Evolutionary conservation across 2,329 filamentous ascomycete genomes (phyloP).

Genomic region (Leptosphaerulina australis): DNA sequence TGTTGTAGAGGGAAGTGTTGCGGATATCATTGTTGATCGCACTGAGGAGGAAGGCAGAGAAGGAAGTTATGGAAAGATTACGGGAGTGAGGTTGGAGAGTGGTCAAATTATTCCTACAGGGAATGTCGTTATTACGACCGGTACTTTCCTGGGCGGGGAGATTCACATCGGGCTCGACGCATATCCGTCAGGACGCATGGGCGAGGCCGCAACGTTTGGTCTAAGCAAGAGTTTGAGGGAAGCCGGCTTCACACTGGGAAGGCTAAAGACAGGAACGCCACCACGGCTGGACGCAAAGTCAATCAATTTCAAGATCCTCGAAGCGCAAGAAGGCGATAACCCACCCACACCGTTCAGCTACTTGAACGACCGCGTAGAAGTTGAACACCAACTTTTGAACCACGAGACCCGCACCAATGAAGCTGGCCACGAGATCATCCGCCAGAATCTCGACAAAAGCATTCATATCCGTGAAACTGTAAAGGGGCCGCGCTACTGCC

Average conservation of each 20-base stretch:
- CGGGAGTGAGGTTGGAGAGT: slow-evolving; percentile 83
- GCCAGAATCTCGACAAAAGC: slow-evolving; percentile 90
- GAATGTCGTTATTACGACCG: slow-evolving; percentile 91
- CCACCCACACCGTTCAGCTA: slow-evolving; percentile 92
- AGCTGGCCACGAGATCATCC: slow-evolving; percentile 79
- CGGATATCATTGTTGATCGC: slow-evolving; percentile 81
- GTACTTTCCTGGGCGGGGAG: slow-evolving; percentile 92
- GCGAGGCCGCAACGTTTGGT: slow-evolving; percentile 90
- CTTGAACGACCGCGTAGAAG: slow-evolving; percentile 76
- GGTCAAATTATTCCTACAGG: slow-evolving; percentile 81
- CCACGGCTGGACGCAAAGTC: slow-evolving; percentile 81
- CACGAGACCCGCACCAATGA: slow-evolving; percentile 87
- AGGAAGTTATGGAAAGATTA: slow-evolving; percentile 72
- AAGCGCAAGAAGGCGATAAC: slow-evolving; percentile 79
- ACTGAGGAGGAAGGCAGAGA: slow-evolving; percentile 52
- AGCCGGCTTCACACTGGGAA: slow-evolving; percentile 86
- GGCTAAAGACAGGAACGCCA: slow-evolving; percentile 94
- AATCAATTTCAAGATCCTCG: slow-evolving; percentile 76
- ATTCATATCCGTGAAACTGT: slow-evolving; percentile 96
- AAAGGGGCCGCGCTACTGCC: slow-evolving; percentile 92
- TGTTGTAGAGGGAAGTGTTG: slow-evolving; percentile 84
- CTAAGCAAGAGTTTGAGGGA: slow-evolving; percentile 87
- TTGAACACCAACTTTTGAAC: slow-evolving; percentile 83
- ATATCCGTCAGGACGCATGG: slow-evolving; percentile 88
- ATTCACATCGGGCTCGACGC: slow-evolving; percentile 91